Evolutionary conservation across 2,329 filamentous ascomycete species (phyloP), one percentile per base, ranked within the genome.

Genomic region (Emmonsiellopsis sp.): DNA sequence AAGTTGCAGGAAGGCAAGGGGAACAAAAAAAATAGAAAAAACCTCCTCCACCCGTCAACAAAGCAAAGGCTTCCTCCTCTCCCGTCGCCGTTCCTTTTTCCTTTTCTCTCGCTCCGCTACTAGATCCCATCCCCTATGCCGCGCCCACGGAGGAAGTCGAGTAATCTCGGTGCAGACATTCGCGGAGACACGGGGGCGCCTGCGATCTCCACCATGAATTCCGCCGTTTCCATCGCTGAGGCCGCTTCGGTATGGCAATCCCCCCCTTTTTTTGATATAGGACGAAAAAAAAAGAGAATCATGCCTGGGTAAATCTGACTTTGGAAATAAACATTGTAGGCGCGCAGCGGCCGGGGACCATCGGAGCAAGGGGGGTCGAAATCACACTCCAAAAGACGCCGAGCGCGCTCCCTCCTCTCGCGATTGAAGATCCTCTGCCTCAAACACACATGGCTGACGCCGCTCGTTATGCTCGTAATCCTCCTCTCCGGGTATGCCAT

Each of bases 401-500:
- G 71, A 58, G 67, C 62, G 35, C 70, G 73, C 46, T 73, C 71
- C 9, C 58, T 66, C 41, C 65, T 75, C 52, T 70, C 72, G 43
- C 70, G 72, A 53, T 75, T 69, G 62, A 73, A 72, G 55, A 65
- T 70, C 50, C 57, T 62, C 30, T 71, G 70, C 46, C 59, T 74
- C 48, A 71, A 69, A 54, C 79, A 84, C 64, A 84, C 81, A 31
- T 84, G 81, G 81, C 66, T 83, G 15, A 75, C 79, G 49, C 91
- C 92, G 26, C 79, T 93, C 55, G 69, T 86, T 59, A 73, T 94
- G 55, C 71, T 89, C 54, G 57, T 78, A 55, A 63, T 83, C 65
- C 77, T 91, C 65, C 72, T 87, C 55, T 71, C 77, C 49, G 76
- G 82, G 57, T 96, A 92, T 72, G 81, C 83, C 59, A 67, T 88